phyloP scores from a whole-genome alignment of 192 early-diverging fungal genomes.

The Rhizoclosmatium globosum region DNA sequence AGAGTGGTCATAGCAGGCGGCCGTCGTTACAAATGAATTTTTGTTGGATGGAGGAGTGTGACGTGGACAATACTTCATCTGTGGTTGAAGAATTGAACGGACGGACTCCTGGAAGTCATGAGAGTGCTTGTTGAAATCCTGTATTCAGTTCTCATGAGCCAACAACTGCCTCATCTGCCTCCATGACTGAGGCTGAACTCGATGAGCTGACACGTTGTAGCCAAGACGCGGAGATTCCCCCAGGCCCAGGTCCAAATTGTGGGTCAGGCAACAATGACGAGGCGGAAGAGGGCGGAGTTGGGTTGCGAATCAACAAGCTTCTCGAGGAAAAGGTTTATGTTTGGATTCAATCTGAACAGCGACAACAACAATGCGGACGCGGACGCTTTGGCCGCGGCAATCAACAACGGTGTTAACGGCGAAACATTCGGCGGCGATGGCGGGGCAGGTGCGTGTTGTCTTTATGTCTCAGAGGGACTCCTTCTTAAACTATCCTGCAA shows the following conservation, averaged over 20 bases:
- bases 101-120: too few species aligned
- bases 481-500: not conserved
- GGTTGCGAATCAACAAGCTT: constrained; percentile 50
- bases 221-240: not conserved
- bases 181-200: too few species aligned
- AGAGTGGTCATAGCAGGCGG: too few species aligned
- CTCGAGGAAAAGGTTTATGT: constrained; percentile 52
- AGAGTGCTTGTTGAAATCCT: too few species aligned
- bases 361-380: constrained; percentile 32
- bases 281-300: constrained; percentile 18
- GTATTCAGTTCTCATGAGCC: too few species aligned
- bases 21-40: too few species aligned
- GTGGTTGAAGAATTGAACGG: too few species aligned
- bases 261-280: constrained; percentile 25
- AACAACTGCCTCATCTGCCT: too few species aligned
- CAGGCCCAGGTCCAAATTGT: not conserved
- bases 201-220: not conserved
- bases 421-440: constrained; percentile 54
- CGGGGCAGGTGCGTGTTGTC: not conserved
- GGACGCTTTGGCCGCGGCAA: not conserved
- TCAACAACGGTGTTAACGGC: constrained; percentile 57
- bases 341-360: constrained; percentile 34
- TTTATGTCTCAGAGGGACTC: not conserved
- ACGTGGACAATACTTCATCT: too few species aligned
- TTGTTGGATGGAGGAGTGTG: too few species aligned